These are phyloP conservation scores for Kalaharituber pfeilii DNA, from an alignment of 2,329 filamentous ascomycete species.

Conservation along the genomic window DNA sequence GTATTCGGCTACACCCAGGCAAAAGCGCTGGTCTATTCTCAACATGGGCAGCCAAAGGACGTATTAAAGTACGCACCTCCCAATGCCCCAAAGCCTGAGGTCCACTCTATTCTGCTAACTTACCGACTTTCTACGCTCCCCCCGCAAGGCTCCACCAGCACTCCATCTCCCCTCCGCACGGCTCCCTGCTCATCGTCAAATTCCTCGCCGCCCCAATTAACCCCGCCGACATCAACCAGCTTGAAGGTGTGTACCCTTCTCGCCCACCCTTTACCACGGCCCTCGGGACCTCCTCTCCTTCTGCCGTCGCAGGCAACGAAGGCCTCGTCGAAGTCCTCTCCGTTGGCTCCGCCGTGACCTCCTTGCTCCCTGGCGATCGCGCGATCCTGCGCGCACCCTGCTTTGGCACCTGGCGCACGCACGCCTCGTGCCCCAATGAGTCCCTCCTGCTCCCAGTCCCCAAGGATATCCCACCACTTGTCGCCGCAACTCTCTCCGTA, in stretches of 20 bases:
- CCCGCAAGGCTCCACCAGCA: conserved; percentile 46
- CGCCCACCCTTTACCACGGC: conserved; percentile 59
- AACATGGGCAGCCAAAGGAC: conserved; percentile 57
- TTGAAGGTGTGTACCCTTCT: conserved; percentile 87
- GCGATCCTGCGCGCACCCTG: conserved; percentile 64
- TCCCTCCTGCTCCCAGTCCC: conserved; percentile 48
- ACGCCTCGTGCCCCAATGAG: conserved; percentile 48
- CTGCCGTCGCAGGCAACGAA: conserved; percentile 74
- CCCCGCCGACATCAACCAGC: conserved; percentile 82
- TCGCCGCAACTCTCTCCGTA: conserved; percentile 74
- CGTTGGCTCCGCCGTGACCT: conserved; percentile 31
- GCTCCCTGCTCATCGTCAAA: conserved; percentile 57
- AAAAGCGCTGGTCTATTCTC: conserved; percentile 60
- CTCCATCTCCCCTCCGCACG: conserved; percentile 59
- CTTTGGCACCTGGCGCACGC: conserved; percentile 89
- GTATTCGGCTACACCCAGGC: conserved; percentile 57
- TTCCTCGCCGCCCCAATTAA: conserved; percentile 87
- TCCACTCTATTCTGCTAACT: neutral
- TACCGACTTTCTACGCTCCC: neutral
- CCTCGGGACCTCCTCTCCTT: conserved; percentile 59
- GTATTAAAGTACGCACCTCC: conserved; percentile 40
- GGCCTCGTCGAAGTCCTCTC: conserved; percentile 80
- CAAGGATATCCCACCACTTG: conserved; percentile 52
- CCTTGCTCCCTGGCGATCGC: conserved; percentile 1
- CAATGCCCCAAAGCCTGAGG: neutral